Evolutionary conservation across 2,329 filamentous ascomycete species (phyloP).

Genomic region (Trichoderma atroviride): DNA sequence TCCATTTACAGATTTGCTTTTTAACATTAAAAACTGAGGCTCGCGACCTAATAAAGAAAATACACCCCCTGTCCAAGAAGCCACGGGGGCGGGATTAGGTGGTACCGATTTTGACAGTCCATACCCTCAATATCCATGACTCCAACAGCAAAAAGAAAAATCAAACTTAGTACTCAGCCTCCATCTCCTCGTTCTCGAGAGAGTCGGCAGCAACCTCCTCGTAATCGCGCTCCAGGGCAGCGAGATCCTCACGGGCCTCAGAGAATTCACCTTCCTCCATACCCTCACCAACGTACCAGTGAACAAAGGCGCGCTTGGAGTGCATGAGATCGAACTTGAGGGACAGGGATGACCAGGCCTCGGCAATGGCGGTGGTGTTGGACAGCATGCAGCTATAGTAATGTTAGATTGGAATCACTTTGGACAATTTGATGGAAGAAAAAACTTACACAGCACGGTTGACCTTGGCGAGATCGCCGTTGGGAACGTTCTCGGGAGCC

Average conservation of each 20-base stretch:
- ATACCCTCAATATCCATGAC: conserved; percentile 25
- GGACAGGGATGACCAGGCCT: conserved; percentile 95
- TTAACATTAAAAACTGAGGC: conserved; percentile 44
- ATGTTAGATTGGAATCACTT: not conserved
- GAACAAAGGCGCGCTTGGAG: conserved; percentile 99
- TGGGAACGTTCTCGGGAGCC: conserved; percentile 91
- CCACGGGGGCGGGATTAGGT: conserved; percentile 37
- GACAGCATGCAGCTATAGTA: conserved; percentile 84
- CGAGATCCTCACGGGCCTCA: conserved; percentile 97
- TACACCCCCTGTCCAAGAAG: conserved; percentile 39
- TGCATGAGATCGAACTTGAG: conserved; percentile 99
- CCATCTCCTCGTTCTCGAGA: conserved; percentile 80
- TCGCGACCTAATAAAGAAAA: conserved; percentile 45
- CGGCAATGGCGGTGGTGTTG: conserved; percentile 97
- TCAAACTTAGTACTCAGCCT: conserved; percentile 81
- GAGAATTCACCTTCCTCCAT: conserved; percentile 99
- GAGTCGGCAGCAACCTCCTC: conserved; percentile 98
- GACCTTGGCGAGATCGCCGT: conserved; percentile 96
- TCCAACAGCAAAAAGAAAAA: conserved; percentile 24
- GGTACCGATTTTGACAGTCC: conserved; percentile 28
- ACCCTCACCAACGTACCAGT: conserved; percentile 99
- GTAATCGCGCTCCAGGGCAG: conserved; percentile 96
- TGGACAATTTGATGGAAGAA: not conserved
- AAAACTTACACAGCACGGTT: conserved; percentile 90
- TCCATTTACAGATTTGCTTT: conserved; percentile 40